These are phyloP conservation scores for Monosporascus sp. DNA, from an alignment of 2,329 filamentous ascomycete species.

Conservation along the genomic window DNA sequence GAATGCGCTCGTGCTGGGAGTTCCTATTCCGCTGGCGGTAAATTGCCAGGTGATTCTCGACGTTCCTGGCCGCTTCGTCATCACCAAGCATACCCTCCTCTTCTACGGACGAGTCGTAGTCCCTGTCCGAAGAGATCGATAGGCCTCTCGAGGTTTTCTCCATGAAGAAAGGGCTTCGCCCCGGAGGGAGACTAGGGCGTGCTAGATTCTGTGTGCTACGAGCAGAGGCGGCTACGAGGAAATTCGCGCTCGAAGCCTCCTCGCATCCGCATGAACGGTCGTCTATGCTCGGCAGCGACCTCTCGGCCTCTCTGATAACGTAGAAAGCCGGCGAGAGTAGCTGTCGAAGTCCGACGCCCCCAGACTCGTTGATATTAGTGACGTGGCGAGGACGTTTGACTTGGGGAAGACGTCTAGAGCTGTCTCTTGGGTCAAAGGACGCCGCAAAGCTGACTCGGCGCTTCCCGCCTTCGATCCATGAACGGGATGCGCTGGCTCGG, in stretches of 20 bases:
- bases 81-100: slow-evolving; percentile 39
- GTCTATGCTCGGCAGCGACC: slow-evolving; percentile 11
- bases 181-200: slow-evolving; percentile 2
- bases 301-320: slow-evolving; percentile 24
- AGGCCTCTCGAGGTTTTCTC: slow-evolving; percentile 46
- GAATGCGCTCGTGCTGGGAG: slow-evolving; percentile 51
- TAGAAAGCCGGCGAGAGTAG: slow-evolving; percentile 24
- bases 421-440: slow-evolving; percentile 21
- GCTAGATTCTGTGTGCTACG: not conserved
- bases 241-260: slow-evolving; percentile 9
- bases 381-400: slow-evolving; percentile 20
- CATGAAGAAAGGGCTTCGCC: slow-evolving; percentile 22
- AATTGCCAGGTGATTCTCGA: slow-evolving; percentile 40
- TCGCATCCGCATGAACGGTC: slow-evolving; percentile 16
- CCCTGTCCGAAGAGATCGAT: slow-evolving; percentile 37
- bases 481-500: slow-evolving; percentile 13
- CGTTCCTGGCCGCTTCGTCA: slow-evolving; percentile 41
- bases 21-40: slow-evolving; percentile 40
- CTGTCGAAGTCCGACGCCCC: slow-evolving; percentile 10
- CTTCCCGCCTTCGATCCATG: slow-evolving; percentile 32
- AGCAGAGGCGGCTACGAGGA: slow-evolving; percentile 7
- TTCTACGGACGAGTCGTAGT: slow-evolving; percentile 31
- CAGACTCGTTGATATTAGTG: slow-evolving; percentile 11
- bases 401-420: slow-evolving; percentile 33
- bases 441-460: slow-evolving; percentile 32